These are phyloP conservation scores for Lolium perenne DNA, from an alignment of 176 grass and related monocot genomes.

Conservation along the genomic window DNA sequence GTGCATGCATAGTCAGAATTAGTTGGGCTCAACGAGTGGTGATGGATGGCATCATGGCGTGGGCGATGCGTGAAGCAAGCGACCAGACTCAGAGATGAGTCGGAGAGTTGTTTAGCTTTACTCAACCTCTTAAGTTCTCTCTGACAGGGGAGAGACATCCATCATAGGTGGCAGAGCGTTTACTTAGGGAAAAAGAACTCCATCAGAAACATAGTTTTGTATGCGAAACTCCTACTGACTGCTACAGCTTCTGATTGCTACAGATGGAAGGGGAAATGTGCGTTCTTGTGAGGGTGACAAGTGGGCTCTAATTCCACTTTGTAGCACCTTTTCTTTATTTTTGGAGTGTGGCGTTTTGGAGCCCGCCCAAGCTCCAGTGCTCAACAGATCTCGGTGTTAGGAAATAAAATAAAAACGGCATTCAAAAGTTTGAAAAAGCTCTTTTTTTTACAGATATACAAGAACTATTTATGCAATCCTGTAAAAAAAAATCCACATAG, in stretches of 20 bases:
- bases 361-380: too few relatives aligned
- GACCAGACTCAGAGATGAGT: background rate
- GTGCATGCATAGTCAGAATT: background rate
- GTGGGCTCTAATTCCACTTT: background rate
- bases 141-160: background rate
- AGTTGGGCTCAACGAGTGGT: background rate
- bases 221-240: background rate
- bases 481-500: too few relatives aligned
- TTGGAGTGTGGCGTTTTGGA: too few relatives aligned
- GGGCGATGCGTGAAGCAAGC: constrained; percentile 37
- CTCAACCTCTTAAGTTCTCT: constrained; percentile 30
- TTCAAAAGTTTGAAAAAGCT: too few relatives aligned
- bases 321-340: too few relatives aligned
- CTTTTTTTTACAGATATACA: too few relatives aligned
- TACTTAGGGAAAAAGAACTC: background rate
- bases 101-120: constrained; percentile 8
- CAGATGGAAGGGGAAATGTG: background rate
- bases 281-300: background rate
- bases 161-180: background rate
- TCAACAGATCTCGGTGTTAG: too few relatives aligned
- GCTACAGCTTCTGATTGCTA: background rate
- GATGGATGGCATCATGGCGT: too few relatives aligned
- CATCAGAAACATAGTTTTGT: background rate
- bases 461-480: too few relatives aligned
- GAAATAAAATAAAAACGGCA: too few relatives aligned